A percentile compares a stretch with the other conserved stretches of the same genome.
Conservation (phyloP, 2,329 filamentous ascomycete genomes). For the Aschersonia sp. region DNA sequence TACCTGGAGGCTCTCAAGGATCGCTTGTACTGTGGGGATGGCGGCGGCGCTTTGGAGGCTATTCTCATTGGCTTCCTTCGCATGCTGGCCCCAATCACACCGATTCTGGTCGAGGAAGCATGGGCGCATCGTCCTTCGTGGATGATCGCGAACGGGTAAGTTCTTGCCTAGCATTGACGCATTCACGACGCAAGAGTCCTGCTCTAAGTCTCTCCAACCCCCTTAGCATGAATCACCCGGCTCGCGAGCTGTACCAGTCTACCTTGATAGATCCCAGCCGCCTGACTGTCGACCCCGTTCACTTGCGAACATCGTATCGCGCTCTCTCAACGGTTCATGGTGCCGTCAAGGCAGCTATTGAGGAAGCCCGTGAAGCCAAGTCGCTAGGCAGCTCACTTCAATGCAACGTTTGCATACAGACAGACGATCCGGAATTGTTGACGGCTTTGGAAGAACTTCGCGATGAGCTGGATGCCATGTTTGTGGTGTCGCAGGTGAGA, state of each 20-base stretch:
- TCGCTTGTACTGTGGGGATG: slow-evolving; percentile 70
- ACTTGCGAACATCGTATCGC: slow-evolving; percentile 27
- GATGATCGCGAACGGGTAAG: slow-evolving; percentile 36
- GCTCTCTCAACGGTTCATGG: slow-evolving; percentile 40
- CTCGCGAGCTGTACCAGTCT: slow-evolving; percentile 30
- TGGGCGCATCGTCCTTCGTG: slow-evolving; percentile 62
- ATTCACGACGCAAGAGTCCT: neutral
- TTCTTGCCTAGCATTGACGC: slow-evolving; percentile 3
- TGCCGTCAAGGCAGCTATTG: slow-evolving; percentile 62
- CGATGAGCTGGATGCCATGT: slow-evolving; percentile 45
- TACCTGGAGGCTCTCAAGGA: slow-evolving; percentile 93
- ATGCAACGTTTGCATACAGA: slow-evolving; percentile 47
- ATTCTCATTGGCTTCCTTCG: slow-evolving; percentile 60
- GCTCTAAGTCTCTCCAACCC: neutral
- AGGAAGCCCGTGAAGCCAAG: slow-evolving; percentile 57
- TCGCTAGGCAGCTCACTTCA: slow-evolving; percentile 69
- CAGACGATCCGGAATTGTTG: slow-evolving; percentile 21
- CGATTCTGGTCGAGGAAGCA: slow-evolving; percentile 73
- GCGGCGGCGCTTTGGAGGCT: slow-evolving; percentile 45
- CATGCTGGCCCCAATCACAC: slow-evolving; percentile 70
- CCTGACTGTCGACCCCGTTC: slow-evolving; percentile 20
- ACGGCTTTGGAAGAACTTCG: slow-evolving; percentile 22
- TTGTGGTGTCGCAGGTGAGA: slow-evolving; percentile 53
- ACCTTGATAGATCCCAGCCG: slow-evolving; percentile 26
- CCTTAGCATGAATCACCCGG: slow-evolving; percentile 19